phyloP scores from a whole-genome alignment of 306 rosid species.

The Aeschynomene evenia region DNA sequence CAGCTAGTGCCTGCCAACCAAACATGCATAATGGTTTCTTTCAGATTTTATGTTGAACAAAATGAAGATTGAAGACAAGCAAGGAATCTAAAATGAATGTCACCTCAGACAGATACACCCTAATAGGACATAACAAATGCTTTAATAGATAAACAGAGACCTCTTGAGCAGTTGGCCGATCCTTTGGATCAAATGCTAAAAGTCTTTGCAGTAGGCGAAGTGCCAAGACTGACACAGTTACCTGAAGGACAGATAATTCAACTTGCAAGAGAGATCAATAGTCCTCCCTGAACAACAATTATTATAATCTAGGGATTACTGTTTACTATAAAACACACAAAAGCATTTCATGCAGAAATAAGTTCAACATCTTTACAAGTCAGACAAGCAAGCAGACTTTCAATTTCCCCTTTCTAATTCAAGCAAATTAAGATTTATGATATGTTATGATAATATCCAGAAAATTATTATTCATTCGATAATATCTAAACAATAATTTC shows the following conservation, averaged over 20 bases:
- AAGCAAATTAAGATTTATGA: conserved; percentile 7
- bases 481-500: too few relatives aligned
- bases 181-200: conserved; percentile 92
- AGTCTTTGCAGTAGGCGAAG: conserved; percentile 68
- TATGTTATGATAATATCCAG: conserved; percentile 9
- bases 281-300: conserved; percentile 99
- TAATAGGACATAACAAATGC: neutral
- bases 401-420: conserved; percentile 21
- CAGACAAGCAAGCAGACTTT: conserved; percentile 36
- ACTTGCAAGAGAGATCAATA: conserved; percentile 97
- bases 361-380: conserved; percentile 29
- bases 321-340: conserved; percentile 69
- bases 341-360: conserved; percentile 48
- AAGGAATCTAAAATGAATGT: neutral
- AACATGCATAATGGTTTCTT: conserved; percentile 6
- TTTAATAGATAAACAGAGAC: conserved; percentile 34
- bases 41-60: neutral
- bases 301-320: conserved; percentile 95
- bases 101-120: neutral
- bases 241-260: conserved; percentile 94
- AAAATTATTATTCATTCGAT: conserved; percentile 1
- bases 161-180: conserved; percentile 93
- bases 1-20: conserved; percentile 76
- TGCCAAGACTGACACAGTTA: conserved; percentile 80
- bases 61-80: neutral